phyloP scores from a whole-genome alignment of 1,284 basidiomycete genomes.

The Volvariella surrecta region DNA sequence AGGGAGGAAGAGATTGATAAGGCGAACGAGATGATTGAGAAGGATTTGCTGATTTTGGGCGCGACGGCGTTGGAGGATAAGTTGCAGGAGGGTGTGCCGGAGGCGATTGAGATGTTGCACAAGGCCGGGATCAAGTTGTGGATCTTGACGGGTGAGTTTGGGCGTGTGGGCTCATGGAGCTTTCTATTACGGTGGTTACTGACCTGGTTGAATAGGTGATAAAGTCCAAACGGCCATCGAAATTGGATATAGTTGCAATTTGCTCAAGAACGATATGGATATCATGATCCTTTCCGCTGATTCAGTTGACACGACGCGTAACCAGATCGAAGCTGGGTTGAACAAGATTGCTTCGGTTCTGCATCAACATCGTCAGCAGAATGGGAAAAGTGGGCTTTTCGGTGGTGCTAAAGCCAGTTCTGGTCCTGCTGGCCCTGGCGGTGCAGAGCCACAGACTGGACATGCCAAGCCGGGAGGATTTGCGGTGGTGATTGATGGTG shows the following conservation, averaged over 20 bases:
- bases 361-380: not conserved
- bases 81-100: conserved; percentile 93
- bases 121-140: conserved; percentile 95
- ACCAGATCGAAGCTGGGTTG: conserved; percentile 87
- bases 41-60: conserved; percentile 76
- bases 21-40: conserved; percentile 80
- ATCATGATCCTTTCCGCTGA: conserved; percentile 95
- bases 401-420: too few species aligned
- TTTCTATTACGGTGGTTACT: conserved; percentile 1
- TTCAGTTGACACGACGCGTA: conserved; percentile 62
- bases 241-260: conserved; percentile 88
- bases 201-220: conserved; percentile 51
- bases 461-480: conserved; percentile 65
- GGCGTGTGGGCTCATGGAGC: not conserved
- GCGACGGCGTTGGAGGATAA: conserved; percentile 97
- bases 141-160: conserved; percentile 73
- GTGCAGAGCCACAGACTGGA: conserved; percentile 52
- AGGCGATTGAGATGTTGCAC: conserved; percentile 90
- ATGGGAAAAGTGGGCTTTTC: too few species aligned
- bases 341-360: conserved; percentile 89
- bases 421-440: conserved; percentile 17
- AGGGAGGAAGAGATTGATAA: conserved; percentile 89
- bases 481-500: conserved; percentile 95
- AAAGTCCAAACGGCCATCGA: conserved; percentile 98
- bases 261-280: conserved; percentile 89